Conservation (phyloP, 1,284 basidiomycete genomes). For the Anthracocystis walkeri region DNA sequence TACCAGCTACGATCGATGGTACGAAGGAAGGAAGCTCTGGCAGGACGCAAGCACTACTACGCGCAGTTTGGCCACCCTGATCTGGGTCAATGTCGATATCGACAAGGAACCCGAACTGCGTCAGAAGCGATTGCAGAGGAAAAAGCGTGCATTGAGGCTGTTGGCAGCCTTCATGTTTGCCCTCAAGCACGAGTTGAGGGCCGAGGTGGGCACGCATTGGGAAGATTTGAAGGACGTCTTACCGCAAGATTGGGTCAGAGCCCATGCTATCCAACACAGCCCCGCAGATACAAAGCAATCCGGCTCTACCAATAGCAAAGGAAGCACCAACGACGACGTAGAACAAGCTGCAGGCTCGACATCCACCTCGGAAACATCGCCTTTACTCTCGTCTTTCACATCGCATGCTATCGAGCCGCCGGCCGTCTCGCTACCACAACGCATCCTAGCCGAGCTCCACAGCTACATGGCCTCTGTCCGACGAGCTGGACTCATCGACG, state of each 20-base stretch:
- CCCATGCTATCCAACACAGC: not conserved
- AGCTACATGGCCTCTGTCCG: constrained; percentile 41
- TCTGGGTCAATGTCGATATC: constrained; percentile 80
- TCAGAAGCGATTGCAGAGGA: constrained; percentile 75
- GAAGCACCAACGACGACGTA: not conserved
- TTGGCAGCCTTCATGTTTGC: constrained; percentile 78
- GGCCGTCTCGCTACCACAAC: constrained; percentile 12
- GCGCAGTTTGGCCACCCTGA: constrained; percentile 76
- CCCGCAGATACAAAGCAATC: not conserved
- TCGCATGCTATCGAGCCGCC: not conserved
- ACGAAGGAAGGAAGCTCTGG: constrained; percentile 87
- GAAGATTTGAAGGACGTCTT: constrained; percentile 26
- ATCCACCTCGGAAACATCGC: constrained; percentile 10
- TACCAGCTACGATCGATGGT: constrained; percentile 75
- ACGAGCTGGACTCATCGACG: constrained; percentile 38
- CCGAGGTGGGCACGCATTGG: constrained; percentile 53
- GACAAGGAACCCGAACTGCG: constrained; percentile 27
- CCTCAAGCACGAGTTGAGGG: constrained; percentile 81
- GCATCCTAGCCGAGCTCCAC: constrained; percentile 40
- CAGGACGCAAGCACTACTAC: constrained; percentile 71
- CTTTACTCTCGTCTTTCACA: constrained; percentile 4
- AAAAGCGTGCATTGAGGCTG: constrained; percentile 79
- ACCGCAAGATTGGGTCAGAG: constrained; percentile 24
- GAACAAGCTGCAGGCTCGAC: not conserved
- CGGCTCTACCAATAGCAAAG: not conserved